Percentiles rank a stretch among this genome's conserved stretches.
phyloP scores from a whole-genome alignment of 2,329 filamentous ascomycete genomes.

The Monosporascus cannonballus region DNA sequence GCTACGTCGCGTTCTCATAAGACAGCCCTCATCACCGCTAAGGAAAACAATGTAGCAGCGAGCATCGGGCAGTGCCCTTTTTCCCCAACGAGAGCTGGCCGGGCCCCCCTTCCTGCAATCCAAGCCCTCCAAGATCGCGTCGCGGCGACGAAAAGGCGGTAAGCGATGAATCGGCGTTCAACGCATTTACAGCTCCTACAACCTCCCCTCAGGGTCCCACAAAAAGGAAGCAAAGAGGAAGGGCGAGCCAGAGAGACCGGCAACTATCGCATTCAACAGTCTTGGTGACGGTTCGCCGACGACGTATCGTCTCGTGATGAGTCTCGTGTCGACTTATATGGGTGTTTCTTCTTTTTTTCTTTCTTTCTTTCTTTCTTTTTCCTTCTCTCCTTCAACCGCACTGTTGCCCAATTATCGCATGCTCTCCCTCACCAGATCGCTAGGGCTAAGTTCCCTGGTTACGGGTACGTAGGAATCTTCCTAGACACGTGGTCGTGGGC shows the following conservation, averaged over 20 bases:
- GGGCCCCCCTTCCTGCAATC: not conserved
- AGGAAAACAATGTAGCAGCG: too few species aligned
- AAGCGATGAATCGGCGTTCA: not conserved
- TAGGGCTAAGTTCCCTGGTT: too few species aligned
- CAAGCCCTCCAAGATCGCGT: not conserved
- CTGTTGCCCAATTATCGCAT: too few species aligned
- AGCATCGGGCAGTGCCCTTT: not conserved
- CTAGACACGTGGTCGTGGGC: too few species aligned
- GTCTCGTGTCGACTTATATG: not conserved
- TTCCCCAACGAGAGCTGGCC: not conserved
- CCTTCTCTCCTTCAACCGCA: too few species aligned
- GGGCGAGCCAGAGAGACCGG: not conserved
- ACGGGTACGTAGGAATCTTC: too few species aligned
- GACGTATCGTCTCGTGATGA: too few species aligned
- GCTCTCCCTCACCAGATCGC: too few species aligned
- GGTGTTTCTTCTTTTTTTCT: conserved; percentile 2
- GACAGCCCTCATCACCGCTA: too few species aligned
- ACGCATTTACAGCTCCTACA: not conserved
- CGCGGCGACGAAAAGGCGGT: not conserved
- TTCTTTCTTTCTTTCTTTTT: not conserved
- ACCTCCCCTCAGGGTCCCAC: not conserved
- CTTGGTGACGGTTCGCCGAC: not conserved
- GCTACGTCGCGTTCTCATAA: too few species aligned
- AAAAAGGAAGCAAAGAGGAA: not conserved
- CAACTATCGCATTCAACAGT: not conserved